These are phyloP conservation scores for Helminthosporium solani DNA, from an alignment of 2,329 filamentous ascomycete genomes.

Conservation along the genomic window DNA sequence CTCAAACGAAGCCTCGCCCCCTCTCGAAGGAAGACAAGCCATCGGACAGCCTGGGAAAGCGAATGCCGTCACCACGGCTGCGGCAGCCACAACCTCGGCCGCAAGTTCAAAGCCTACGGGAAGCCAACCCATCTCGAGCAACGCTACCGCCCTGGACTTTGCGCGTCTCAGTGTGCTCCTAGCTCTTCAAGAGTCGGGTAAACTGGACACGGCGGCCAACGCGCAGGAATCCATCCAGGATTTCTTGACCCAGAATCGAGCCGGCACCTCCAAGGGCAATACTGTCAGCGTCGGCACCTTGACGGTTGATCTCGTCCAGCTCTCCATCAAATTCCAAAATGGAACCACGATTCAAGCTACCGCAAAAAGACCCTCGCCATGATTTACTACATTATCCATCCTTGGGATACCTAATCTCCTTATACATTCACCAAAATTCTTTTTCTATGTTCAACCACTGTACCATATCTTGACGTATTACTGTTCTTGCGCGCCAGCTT, in stretches of 20 bases:
- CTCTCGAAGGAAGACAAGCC: slow-evolving; percentile 24
- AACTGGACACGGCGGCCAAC: slow-evolving; percentile 43
- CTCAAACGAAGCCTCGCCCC: slow-evolving; percentile 9
- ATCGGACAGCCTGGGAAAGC: slow-evolving; percentile 37
- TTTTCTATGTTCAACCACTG: slow-evolving; percentile 7
- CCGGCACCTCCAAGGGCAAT: slow-evolving; percentile 23
- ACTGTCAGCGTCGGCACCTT: slow-evolving; percentile 33
- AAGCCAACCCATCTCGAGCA: slow-evolving; percentile 36
- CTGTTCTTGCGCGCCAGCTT: slow-evolving; percentile 8
- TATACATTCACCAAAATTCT: background rate
- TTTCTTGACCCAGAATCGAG: slow-evolving; percentile 35
- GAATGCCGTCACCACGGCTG: slow-evolving; percentile 19
- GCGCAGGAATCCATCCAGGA: slow-evolving; percentile 48
- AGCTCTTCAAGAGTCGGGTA: slow-evolving; percentile 45
- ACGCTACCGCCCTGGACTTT: slow-evolving; percentile 45
- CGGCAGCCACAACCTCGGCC: slow-evolving; percentile 4
- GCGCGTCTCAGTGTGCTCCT: slow-evolving; percentile 49
- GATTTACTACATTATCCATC: background rate
- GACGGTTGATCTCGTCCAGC: slow-evolving; percentile 31
- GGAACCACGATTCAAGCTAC: slow-evolving; percentile 32
- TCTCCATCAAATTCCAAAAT: slow-evolving; percentile 36
- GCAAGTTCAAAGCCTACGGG: slow-evolving; percentile 17
- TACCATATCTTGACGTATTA: slow-evolving; percentile 10
- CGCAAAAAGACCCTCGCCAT: slow-evolving; percentile 6
- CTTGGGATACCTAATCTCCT: background rate